phyloP scores from a whole-genome alignment of 2,329 filamentous ascomycete genomes.

The Zasmidium cellare region DNA sequence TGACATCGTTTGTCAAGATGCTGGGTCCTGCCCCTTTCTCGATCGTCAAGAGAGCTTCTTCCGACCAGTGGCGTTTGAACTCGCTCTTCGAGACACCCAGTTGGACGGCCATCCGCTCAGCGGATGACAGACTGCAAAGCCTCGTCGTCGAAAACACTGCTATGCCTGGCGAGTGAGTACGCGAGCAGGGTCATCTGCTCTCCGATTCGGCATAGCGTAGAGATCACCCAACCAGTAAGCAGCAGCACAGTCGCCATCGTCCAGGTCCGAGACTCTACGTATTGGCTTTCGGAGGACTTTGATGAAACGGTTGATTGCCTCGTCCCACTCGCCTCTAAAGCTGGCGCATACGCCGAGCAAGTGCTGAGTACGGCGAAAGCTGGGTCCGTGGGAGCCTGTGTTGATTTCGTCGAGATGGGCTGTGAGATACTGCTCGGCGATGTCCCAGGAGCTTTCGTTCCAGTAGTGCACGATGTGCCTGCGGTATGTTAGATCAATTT shows the following conservation, averaged over 20 bases:
- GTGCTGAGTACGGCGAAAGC: constrained; percentile 15
- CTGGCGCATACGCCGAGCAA: constrained; percentile 26
- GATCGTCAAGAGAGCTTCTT: not conserved
- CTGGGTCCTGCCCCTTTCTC: constrained; percentile 2
- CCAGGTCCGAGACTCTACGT: constrained; percentile 12
- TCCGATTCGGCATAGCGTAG: constrained; percentile 23
- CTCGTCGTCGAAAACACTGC: constrained; percentile 5
- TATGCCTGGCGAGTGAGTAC: constrained; percentile 24
- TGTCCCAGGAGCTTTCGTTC: constrained; percentile 16
- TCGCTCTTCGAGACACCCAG: constrained; percentile 7
- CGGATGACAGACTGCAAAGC: not conserved
- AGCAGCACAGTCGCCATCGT: constrained; percentile 27
- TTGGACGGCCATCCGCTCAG: constrained; percentile 11
- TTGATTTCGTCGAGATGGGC: not conserved
- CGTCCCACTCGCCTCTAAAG: constrained; percentile 21
- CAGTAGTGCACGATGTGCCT: constrained; percentile 16
- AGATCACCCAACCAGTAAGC: constrained; percentile 29
- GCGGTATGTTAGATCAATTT: not conserved
- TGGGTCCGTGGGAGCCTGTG: not conserved
- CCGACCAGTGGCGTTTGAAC: constrained; percentile 6
- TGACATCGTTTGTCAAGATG: constrained; percentile 12
- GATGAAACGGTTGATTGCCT: constrained; percentile 22
- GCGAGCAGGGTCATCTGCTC: constrained; percentile 25
- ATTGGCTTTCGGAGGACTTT: constrained; percentile 21
- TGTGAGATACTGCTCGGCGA: constrained; percentile 16